Evolutionary conservation across 1,284 basidiomycete species (phyloP), one percentile per base, ranked within the genome.

Genomic region (Melampsora americana): DNA sequence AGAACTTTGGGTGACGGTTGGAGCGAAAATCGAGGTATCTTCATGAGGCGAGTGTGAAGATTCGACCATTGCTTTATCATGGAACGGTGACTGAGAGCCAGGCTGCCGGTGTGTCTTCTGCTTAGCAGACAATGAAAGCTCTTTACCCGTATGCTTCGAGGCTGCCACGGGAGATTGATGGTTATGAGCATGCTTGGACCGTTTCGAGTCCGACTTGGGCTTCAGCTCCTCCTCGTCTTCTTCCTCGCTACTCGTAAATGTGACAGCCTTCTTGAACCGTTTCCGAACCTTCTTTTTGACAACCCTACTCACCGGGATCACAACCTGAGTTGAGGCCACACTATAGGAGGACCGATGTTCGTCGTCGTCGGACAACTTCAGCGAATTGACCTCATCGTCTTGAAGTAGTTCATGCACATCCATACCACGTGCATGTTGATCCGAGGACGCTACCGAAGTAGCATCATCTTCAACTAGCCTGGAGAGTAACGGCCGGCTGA

Each of bases 201-300:
- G 81, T 82, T 81, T 81, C 80, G 18, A 79, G 70, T 39, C 53
- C 65, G 44, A 62, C 60, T 65, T 77, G 72, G 18, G 79, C 67
- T 42, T 84, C 83, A 80, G 84, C 64, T 46, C 69, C 20, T 53
- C 68, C n/a, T 78, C 79, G 9, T 75, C 79, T 61, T 82, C 82
- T 12, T 78, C 81, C 23, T 82, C 82, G 68, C 80, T 81, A 70
- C 79, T 80, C 42, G 82, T 82, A 64, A 81, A 82, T 26, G 78
- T 78, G 56, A 78, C 75, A 11, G 78, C 69, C 12, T 73, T 77
- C 60, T 78, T 59, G 18, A 70, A 62, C 30, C 56, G 59, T 77
- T 71, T 77, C 28, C 53, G 53, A 16, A 56, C 53, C 53, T 56
- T 56, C 28, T 56, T 56, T 28, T 56, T 56, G 23, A 18, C 61